Percentiles rank a stretch among this genome's conserved stretches.
phyloP scores from a whole-genome alignment of 2,329 filamentous ascomycete species.

The Xylaria hypoxylon region DNA sequence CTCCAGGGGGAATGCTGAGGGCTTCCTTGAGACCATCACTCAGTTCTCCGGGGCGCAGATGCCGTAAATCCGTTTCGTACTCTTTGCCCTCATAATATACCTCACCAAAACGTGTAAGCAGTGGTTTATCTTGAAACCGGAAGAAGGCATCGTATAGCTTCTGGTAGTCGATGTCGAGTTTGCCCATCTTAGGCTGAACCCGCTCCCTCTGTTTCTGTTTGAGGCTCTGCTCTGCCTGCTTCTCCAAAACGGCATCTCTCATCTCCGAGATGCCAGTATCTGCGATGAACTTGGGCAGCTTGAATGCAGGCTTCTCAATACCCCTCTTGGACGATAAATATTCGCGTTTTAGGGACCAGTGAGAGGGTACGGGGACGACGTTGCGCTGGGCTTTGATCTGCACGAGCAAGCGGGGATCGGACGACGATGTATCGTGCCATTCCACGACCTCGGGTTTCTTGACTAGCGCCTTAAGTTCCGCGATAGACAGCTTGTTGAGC shows the following conservation, averaged over 20 bases:
- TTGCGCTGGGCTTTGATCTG: slow-evolving; percentile 96
- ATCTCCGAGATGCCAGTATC: slow-evolving; percentile 98
- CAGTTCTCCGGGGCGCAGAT: slow-evolving; percentile 89
- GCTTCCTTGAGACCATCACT: slow-evolving; percentile 92
- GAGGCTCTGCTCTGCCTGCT: slow-evolving; percentile 89
- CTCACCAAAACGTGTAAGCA: slow-evolving; percentile 93
- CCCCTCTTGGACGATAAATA: slow-evolving; percentile 97
- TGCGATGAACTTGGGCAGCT: slow-evolving; percentile 94
- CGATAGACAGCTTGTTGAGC: slow-evolving; percentile 91
- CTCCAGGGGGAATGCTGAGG: slow-evolving; percentile 90
- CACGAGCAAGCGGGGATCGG: slow-evolving; percentile 88
- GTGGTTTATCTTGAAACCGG: slow-evolving; percentile 94
- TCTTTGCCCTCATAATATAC: slow-evolving; percentile 99
- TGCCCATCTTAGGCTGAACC: slow-evolving; percentile 95
- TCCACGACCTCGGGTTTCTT: slow-evolving; percentile 93
- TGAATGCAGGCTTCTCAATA: slow-evolving; percentile 94
- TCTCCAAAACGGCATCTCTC: slow-evolving; percentile 95
- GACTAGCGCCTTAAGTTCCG: slow-evolving; percentile 93
- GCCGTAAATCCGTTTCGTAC: slow-evolving; percentile 92
- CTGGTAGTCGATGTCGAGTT: slow-evolving; percentile 97
- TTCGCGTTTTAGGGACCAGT: slow-evolving; percentile 97
- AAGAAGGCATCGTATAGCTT: slow-evolving; percentile 99
- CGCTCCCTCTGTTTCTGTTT: slow-evolving; percentile 97
- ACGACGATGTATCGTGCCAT: slow-evolving; percentile 94
- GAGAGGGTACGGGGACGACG: slow-evolving; percentile 90